These are phyloP conservation scores for Microthlaspi erraticum DNA, from an alignment of 345 rosid species.

Conservation along the genomic window DNA sequence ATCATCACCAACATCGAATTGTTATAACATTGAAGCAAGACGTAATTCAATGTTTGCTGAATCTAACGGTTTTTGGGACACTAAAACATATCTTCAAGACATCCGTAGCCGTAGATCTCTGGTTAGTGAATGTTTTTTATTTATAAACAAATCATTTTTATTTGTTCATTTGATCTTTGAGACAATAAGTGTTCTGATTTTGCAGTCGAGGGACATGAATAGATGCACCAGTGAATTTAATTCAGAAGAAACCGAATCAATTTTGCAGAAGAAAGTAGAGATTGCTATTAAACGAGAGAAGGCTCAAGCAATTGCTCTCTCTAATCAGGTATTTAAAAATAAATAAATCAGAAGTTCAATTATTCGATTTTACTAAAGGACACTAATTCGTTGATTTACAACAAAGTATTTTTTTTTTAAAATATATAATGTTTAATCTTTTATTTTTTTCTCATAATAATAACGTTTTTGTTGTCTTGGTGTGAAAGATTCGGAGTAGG, in stretches of 20 bases:
- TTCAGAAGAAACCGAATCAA: slow-evolving; percentile 53
- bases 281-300: slow-evolving; percentile 66
- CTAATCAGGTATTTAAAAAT: slow-evolving; percentile 61
- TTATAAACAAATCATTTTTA: too few species aligned
- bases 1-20: slow-evolving; percentile 23
- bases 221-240: slow-evolving; percentile 60
- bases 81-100: slow-evolving; percentile 63
- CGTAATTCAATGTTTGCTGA: slow-evolving; percentile 61
- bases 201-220: slow-evolving; percentile 76
- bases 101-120: slow-evolving; percentile 59
- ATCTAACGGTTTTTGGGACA: slow-evolving; percentile 57
- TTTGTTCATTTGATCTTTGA: background rate
- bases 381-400: too few species aligned
- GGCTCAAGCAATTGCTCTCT: slow-evolving; percentile 67
- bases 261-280: slow-evolving; percentile 56
- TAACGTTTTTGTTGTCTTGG: slow-evolving; percentile 2
- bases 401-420: too few species aligned
- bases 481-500: slow-evolving; percentile 61
- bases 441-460: background rate
- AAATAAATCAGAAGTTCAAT: too few species aligned
- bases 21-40: slow-evolving; percentile 44
- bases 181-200: background rate
- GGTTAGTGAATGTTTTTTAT: slow-evolving; percentile 39
- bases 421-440: too few species aligned
- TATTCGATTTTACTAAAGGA: too few species aligned